Conservation (phyloP, 352 stramenopile genomes). For the Phytopythium delawarense region DNA sequence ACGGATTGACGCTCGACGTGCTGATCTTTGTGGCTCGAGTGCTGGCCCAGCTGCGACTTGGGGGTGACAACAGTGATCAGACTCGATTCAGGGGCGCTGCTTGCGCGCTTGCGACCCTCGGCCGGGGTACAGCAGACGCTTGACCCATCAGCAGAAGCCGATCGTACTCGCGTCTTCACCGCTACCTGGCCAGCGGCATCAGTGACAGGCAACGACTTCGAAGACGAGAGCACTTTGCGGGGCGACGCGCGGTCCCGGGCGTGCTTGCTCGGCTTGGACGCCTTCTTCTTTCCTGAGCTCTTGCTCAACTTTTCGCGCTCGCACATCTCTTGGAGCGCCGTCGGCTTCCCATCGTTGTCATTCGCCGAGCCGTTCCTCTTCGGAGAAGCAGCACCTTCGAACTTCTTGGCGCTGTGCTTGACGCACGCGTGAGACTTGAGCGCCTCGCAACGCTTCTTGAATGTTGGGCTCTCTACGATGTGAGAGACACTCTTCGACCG, state of each 20-base stretch:
- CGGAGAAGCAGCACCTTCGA: constrained; percentile 7
- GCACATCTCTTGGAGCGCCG: constrained; percentile 26
- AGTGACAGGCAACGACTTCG: neutral
- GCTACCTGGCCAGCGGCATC: neutral
- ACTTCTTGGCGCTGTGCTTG: constrained; percentile 18
- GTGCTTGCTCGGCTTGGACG: constrained; percentile 8
- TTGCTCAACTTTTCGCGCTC: constrained; percentile 22
- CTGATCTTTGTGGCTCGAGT: neutral
- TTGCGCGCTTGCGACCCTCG: constrained; percentile 3
- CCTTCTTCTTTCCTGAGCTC: constrained; percentile 10
- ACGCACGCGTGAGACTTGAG: constrained; percentile 19
- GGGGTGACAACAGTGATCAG: neutral
- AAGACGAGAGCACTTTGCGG: constrained; percentile 2
- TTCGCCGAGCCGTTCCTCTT: constrained; percentile 2
- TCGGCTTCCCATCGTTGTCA: constrained; percentile 11
- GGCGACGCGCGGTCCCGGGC: constrained; percentile 5
- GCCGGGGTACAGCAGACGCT: neutral
- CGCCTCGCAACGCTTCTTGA: constrained; percentile 40
- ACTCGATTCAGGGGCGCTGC: constrained; percentile 1
- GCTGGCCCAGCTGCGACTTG: neutral
- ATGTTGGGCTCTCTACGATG: constrained; percentile 33
- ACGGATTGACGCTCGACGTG: neutral
- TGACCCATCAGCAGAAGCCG: constrained; percentile 2
- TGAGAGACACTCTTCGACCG: constrained; percentile 33
- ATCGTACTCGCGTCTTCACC: neutral